A percentile compares a stretch with the other conserved stretches of the same genome.
Evolutionary conservation across 805 yeast genomes (phyloP).

Genomic region (Candida insectalens): DNA sequence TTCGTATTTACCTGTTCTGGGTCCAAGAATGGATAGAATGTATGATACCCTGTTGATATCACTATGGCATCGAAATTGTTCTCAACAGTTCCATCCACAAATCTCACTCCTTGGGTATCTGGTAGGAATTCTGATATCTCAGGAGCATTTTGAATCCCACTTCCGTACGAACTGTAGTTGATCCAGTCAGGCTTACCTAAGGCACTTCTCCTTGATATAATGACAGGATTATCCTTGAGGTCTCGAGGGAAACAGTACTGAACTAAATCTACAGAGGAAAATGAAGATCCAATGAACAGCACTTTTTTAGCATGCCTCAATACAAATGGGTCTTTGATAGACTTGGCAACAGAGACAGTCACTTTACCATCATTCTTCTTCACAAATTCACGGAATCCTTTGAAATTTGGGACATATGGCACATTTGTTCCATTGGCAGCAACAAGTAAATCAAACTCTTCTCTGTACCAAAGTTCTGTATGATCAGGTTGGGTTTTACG

Average conservation of each 20-base stretch:
- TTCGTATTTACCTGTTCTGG: slow-evolving; percentile 3
- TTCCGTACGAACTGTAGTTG: slow-evolving; percentile 6
- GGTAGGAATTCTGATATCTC: slow-evolving; percentile 9
- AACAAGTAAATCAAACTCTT: slow-evolving; percentile 49
- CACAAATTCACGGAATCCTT: slow-evolving; percentile 25
- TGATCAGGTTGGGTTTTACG: slow-evolving; percentile 3
- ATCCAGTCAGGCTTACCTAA: slow-evolving; percentile 6
- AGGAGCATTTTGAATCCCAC: slow-evolving; percentile 11
- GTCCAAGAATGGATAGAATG: slow-evolving; percentile 30
- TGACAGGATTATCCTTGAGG: slow-evolving; percentile 17
- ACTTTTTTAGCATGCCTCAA: slow-evolving; percentile 31
- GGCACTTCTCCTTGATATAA: slow-evolving; percentile 8
- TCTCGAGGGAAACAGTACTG: slow-evolving; percentile 24
- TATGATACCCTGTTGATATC: slow-evolving; percentile 43
- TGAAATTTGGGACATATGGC: slow-evolving; percentile 47
- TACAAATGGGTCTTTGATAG: slow-evolving; percentile 34
- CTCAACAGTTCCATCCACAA: slow-evolving; percentile 25
- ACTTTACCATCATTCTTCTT: slow-evolving; percentile 29
- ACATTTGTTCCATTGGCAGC: slow-evolving; percentile 54
- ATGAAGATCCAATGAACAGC: slow-evolving; percentile 32
- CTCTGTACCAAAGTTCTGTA: slow-evolving; percentile 30
- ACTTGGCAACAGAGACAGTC: slow-evolving; percentile 44
- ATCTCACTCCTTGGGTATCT: slow-evolving; percentile 13
- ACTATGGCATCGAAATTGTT: slow-evolving; percentile 29
- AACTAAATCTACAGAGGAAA: slow-evolving; percentile 30